Evolutionary conservation across 768 basidiomycete species (phyloP).

Genomic region (Cantharellus cinnabarinus): DNA sequence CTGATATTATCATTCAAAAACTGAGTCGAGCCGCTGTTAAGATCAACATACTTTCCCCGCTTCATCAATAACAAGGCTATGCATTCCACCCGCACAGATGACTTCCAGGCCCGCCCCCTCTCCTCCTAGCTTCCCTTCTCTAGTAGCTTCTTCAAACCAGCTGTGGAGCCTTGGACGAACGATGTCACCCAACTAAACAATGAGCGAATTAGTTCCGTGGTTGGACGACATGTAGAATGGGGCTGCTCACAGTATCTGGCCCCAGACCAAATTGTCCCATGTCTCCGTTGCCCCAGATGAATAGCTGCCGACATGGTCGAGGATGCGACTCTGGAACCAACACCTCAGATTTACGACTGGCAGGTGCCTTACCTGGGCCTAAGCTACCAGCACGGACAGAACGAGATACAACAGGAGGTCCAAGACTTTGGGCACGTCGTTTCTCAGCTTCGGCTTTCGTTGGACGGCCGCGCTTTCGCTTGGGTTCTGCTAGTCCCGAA

Average conservation of each 20-base stretch:
- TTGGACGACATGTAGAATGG: background rate
- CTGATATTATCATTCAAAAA: constrained; percentile 20
- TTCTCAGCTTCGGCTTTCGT: background rate
- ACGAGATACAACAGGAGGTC: background rate
- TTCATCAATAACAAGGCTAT: constrained; percentile 77
- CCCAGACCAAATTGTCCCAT: constrained; percentile 94
- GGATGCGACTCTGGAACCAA: constrained; percentile 19
- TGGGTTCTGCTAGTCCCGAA: background rate
- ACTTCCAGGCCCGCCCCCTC: constrained; percentile 58
- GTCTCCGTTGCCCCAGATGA: constrained; percentile 79
- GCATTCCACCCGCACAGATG: constrained; percentile 69
- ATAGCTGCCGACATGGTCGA: constrained; percentile 52
- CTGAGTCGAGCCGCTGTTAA: background rate
- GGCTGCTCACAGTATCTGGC: constrained; percentile 21
- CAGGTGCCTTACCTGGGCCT: background rate
- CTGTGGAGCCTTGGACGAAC: constrained; percentile 50
- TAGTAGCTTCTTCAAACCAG: constrained; percentile 60
- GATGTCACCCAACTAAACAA: constrained; percentile 37
- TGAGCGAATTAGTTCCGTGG: background rate
- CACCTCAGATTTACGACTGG: background rate
- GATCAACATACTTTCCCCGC: constrained; percentile 26
- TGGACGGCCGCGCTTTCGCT: background rate
- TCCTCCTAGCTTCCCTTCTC: constrained; percentile 36
- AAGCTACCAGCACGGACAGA: background rate
- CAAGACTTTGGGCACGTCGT: background rate